These are phyloP conservation scores for Lagenidium giganteum DNA, from an alignment of 352 stramenopile genomes.

Conservation along the genomic window DNA sequence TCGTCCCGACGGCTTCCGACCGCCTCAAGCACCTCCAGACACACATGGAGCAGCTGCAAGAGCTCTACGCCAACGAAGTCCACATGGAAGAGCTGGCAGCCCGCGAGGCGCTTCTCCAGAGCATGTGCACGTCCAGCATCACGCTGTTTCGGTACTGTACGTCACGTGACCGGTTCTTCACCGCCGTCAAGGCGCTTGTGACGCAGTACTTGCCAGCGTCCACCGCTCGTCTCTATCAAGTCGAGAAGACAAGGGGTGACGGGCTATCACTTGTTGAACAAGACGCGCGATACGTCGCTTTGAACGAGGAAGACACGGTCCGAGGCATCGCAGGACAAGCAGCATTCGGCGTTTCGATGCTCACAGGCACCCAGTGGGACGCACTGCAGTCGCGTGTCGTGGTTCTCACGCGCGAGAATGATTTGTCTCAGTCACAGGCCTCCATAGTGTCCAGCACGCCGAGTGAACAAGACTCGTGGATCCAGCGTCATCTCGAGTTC, in stretches of 20 bases:
- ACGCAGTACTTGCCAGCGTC: conserved; percentile 30
- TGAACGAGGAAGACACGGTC: too few species aligned
- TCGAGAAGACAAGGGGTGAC: conserved; percentile 10
- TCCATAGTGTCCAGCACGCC: conserved; percentile 10
- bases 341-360: too few species aligned
- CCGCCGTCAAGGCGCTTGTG: conserved; percentile 31
- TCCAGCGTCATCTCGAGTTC: conserved; percentile 11
- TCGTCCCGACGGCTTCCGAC: conserved; percentile 10
- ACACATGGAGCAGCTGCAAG: conserved; percentile 47
- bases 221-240: conserved; percentile 20
- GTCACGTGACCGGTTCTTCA: conserved; percentile 29
- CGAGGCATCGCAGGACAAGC: too few species aligned
- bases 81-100: conserved; percentile 36
- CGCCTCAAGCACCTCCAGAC: conserved; percentile 34
- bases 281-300: too few species aligned
- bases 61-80: conserved; percentile 38
- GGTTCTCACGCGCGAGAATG: too few species aligned
- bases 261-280: too few species aligned
- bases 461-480: too few species aligned
- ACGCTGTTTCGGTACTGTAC: conserved; percentile 34
- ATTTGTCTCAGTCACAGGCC: too few species aligned
- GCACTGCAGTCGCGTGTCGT: too few species aligned
- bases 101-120: conserved; percentile 31
- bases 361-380: too few species aligned
- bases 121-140: conserved; percentile 37